Evolutionary conservation across 2,329 filamentous ascomycete species (phyloP).

Genomic region (Spiromastix sp.): DNA sequence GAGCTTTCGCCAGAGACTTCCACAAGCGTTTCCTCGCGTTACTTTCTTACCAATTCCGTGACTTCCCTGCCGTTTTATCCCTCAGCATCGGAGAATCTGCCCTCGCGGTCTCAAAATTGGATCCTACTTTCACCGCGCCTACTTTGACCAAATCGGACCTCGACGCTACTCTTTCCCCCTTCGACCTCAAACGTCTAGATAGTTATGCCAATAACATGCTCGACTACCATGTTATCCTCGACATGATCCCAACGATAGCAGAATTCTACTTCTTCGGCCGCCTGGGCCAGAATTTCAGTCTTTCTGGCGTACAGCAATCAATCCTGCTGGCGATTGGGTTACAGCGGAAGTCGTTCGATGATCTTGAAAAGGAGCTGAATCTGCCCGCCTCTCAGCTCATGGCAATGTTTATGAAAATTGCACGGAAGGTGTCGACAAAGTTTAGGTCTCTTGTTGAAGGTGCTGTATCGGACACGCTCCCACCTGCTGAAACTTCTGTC

Average conservation of each 20-base stretch:
- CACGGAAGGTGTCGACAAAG: slow-evolving; percentile 73
- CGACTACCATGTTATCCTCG: slow-evolving; percentile 94
- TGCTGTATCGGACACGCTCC: slow-evolving; percentile 59
- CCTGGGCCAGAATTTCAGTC: slow-evolving; percentile 54
- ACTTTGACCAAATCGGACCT: slow-evolving; percentile 64
- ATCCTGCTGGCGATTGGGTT: slow-evolving; percentile 85
- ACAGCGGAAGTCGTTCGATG: slow-evolving; percentile 79
- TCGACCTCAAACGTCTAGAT: slow-evolving; percentile 88
- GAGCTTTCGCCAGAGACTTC: slow-evolving; percentile 85
- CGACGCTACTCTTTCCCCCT: slow-evolving; percentile 71
- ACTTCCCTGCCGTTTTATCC: slow-evolving; percentile 67
- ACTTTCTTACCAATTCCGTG: slow-evolving; percentile 83
- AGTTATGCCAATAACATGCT: slow-evolving; percentile 95
- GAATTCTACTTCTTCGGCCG: slow-evolving; percentile 75
- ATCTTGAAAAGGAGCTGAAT: slow-evolving; percentile 65
- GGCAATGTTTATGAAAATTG: slow-evolving; percentile 95
- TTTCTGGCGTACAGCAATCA: slow-evolving; percentile 74
- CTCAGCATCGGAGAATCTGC: slow-evolving; percentile 84
- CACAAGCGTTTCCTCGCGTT: slow-evolving; percentile 85
- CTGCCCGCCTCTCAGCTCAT: slow-evolving; percentile 69
- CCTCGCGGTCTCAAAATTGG: slow-evolving; percentile 57
- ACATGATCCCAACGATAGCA: slow-evolving; percentile 76
- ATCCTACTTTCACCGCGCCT: slow-evolving; percentile 42
- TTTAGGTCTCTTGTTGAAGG: slow-evolving; percentile 67
- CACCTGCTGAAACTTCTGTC: slow-evolving; percentile 38